These are phyloP conservation scores for Salvia splendens DNA, from an alignment of 257 asterid species.

Conservation along the genomic window DNA sequence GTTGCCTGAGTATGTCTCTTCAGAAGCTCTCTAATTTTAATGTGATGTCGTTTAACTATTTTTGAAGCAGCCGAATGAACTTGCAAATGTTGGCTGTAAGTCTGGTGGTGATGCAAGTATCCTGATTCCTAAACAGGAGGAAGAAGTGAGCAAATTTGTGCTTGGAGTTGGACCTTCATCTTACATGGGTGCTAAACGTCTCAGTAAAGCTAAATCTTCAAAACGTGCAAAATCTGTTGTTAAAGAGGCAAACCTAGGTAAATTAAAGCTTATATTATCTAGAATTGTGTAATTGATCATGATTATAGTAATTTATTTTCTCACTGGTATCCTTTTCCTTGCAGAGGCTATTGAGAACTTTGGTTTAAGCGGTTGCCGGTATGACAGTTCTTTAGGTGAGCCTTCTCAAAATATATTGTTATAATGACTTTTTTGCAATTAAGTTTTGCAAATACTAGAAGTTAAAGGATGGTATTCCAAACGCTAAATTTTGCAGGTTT, in stretches of 20 bases:
- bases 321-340: conserved; percentile 27
- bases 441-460: conserved; percentile 10
- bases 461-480: background rate
- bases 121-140: conserved; percentile 35
- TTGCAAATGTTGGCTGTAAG: conserved; percentile 27
- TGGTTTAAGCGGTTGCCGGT: conserved; percentile 45
- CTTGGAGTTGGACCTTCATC: conserved; percentile 22
- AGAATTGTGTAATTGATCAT: conserved; percentile 10
- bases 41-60: conserved; percentile 21
- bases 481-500: conserved; percentile 49
- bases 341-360: conserved; percentile 54
- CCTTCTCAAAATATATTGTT: conserved; percentile 6
- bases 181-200: conserved; percentile 28
- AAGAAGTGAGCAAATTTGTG: conserved; percentile 32
- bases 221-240: conserved; percentile 40
- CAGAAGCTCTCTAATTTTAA: conserved; percentile 6
- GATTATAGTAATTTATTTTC: conserved; percentile 19
- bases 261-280: conserved; percentile 14
- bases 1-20: conserved; percentile 3
- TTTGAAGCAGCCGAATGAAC: conserved; percentile 39
- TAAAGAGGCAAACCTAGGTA: conserved; percentile 51
- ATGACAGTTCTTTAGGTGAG: conserved; percentile 87
- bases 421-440: background rate
- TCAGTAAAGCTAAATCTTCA: conserved; percentile 37
- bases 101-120: conserved; percentile 26